A percentile compares a stretch with the other conserved stretches of the same genome.
phyloP scores from a whole-genome alignment of 805 yeast species.

The Metschnikowia shivogae region DNA sequence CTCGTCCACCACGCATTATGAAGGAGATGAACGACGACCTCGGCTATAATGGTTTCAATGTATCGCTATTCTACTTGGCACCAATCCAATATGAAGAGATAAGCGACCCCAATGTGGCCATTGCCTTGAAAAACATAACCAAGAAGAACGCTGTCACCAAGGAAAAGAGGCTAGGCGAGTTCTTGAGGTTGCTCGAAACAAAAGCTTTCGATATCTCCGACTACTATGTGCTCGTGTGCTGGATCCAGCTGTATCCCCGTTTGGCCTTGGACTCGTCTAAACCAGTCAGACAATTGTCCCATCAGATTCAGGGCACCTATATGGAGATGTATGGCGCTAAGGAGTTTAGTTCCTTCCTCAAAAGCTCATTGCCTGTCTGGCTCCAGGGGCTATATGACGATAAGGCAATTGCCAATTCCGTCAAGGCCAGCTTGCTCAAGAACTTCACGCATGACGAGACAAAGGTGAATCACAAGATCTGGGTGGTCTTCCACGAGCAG shows the following conservation, averaged over 20 bases:
- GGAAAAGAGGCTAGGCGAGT: constrained; percentile 68
- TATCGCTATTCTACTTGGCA: constrained; percentile 68
- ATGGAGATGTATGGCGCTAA: constrained; percentile 50
- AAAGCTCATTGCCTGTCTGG: constrained; percentile 71
- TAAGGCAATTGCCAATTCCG: constrained; percentile 49
- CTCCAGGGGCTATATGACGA: constrained; percentile 75
- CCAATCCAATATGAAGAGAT: constrained; percentile 52
- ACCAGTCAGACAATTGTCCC: constrained; percentile 56
- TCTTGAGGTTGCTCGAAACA: constrained; percentile 32
- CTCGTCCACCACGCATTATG: neutral
- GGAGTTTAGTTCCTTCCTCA: constrained; percentile 58
- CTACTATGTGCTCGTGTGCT: constrained; percentile 53
- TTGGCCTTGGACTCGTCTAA: constrained; percentile 69
- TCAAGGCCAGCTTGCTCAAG: constrained; percentile 42
- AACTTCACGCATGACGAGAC: constrained; percentile 54
- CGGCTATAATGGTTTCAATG: constrained; percentile 19
- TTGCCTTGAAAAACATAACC: constrained; percentile 70
- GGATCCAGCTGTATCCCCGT: constrained; percentile 83
- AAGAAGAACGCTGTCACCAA: constrained; percentile 83
- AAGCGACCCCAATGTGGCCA: constrained; percentile 45
- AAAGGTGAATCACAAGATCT: constrained; percentile 49
- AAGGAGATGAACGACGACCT: constrained; percentile 13
- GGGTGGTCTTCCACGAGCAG: constrained; percentile 55
- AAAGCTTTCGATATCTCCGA: constrained; percentile 29
- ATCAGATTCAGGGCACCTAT: constrained; percentile 55